A percentile compares a stretch with the other conserved stretches of the same genome.
Evolutionary conservation across 805 yeast genomes (phyloP).

Genomic region (Suhomyces prunicola): DNA sequence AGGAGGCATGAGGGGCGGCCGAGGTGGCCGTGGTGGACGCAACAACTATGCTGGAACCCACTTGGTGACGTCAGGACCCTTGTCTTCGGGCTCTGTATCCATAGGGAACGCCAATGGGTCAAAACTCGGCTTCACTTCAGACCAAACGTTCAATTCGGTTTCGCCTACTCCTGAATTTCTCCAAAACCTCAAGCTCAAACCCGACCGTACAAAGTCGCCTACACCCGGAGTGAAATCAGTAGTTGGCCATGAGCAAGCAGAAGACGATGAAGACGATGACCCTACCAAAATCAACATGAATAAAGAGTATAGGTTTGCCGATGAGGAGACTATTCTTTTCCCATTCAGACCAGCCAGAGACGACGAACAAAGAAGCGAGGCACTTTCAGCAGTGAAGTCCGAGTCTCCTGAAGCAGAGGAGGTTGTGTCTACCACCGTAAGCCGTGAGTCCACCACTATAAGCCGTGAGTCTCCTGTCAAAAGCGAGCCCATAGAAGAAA

Average conservation of each 20-base stretch:
- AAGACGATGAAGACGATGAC: conserved; percentile 42
- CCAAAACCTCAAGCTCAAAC: conserved; percentile 32
- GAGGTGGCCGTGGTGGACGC: conserved; percentile 36
- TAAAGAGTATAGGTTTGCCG: conserved; percentile 51
- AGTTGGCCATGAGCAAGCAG: conserved; percentile 18
- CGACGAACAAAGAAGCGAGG: conserved; percentile 14
- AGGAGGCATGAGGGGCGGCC: conserved; percentile 11
- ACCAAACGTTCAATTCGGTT: conserved; percentile 28
- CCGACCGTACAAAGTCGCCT: conserved; percentile 10
- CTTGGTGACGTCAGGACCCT: conserved; percentile 68
- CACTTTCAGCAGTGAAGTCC: neutral
- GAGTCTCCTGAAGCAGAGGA: conserved; percentile 4
- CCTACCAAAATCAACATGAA: conserved; percentile 60
- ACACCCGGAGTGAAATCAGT: conserved; percentile 8
- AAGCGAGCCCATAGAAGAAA: conserved; percentile 30
- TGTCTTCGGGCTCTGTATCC: conserved; percentile 61
- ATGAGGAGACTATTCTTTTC: conserved; percentile 54
- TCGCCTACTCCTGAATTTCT: conserved; percentile 44
- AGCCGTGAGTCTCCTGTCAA: conserved; percentile 23
- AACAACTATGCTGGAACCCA: conserved; percentile 51
- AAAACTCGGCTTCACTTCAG: conserved; percentile 26
- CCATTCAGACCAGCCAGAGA: conserved; percentile 69
- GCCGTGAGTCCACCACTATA: conserved; percentile 9
- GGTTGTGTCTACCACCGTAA: conserved; percentile 9
- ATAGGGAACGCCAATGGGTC: conserved; percentile 31